These are phyloP conservation scores for Cystobasidium tubakii DNA, from an alignment of 768 basidiomycete species.

Conservation along the genomic window DNA sequence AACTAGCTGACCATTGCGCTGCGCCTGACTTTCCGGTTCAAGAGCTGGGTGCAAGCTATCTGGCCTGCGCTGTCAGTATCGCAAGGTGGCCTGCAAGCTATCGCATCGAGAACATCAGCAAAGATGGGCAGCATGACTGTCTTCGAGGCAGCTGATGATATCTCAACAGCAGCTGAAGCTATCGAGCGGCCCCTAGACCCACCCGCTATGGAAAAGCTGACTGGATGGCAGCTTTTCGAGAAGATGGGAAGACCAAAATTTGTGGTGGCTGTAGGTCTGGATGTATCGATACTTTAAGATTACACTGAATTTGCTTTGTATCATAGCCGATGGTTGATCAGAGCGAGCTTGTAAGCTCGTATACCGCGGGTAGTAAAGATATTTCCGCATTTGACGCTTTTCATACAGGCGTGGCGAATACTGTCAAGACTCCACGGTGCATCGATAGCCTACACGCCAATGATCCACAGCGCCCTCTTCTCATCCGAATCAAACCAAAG, in stretches of 20 bases:
- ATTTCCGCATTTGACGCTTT: too few relatives aligned
- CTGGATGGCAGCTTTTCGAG: conserved; percentile 27
- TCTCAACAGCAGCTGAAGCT: background rate
- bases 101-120: background rate
- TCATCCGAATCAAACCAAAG: conserved; percentile 55
- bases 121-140: background rate
- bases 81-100: background rate
- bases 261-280: conserved; percentile 27
- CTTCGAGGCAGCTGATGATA: background rate
- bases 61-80: background rate
- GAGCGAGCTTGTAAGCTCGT: conserved; percentile 73
- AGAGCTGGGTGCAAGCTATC: background rate
- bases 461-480: conserved; percentile 93
- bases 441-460: conserved; percentile 89
- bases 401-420: conserved; percentile 73
- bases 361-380: too few relatives aligned
- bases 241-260: conserved; percentile 31
- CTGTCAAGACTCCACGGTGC: conserved; percentile 76
- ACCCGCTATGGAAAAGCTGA: conserved; percentile 21
- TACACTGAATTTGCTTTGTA: background rate
- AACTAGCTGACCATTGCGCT: background rate
- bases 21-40: background rate
- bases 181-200: conserved; percentile 17
- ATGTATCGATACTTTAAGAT: background rate
- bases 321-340: conserved; percentile 91